phyloP scores from a whole-genome alignment of 768 basidiomycete species.

The Suillus plorans region DNA sequence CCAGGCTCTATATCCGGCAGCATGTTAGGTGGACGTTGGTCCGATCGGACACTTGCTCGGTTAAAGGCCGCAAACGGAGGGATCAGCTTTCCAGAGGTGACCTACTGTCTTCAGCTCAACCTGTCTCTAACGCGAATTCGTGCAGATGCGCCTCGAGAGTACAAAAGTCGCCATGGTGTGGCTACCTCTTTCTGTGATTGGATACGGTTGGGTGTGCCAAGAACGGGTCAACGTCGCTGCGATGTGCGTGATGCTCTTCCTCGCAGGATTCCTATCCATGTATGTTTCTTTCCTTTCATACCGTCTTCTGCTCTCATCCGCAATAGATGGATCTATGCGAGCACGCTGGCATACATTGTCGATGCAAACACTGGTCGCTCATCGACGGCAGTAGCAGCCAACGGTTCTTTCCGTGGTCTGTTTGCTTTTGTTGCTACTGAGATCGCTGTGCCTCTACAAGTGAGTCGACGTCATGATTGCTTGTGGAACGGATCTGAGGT shows the following conservation, averaged over 20 bases:
- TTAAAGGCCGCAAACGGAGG: background rate
- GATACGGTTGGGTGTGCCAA: slow-evolving; percentile 75
- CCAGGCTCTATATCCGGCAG: background rate
- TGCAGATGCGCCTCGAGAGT: slow-evolving; percentile 70
- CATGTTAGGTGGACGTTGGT: background rate
- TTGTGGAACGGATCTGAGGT: background rate
- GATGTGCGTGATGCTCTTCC: slow-evolving; percentile 70
- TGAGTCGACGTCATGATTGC: background rate
- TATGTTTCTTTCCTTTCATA: slow-evolving; percentile 31
- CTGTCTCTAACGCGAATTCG: background rate
- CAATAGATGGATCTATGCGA: slow-evolving; percentile 55
- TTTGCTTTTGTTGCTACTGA: slow-evolving; percentile 71
- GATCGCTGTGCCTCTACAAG: slow-evolving; percentile 72
- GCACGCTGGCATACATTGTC: slow-evolving; percentile 79
- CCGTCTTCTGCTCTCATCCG: background rate
- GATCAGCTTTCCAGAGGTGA: slow-evolving; percentile 55
- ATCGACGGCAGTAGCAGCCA: slow-evolving; percentile 71
- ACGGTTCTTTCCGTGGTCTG: slow-evolving; percentile 72
- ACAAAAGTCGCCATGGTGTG: slow-evolving; percentile 52
- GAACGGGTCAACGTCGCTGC: slow-evolving; percentile 63
- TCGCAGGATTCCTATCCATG: slow-evolving; percentile 70
- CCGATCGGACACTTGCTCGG: background rate
- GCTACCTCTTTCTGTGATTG: slow-evolving; percentile 57
- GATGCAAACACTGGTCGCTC: slow-evolving; percentile 84
- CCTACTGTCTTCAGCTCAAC: slow-evolving; percentile 4